Conservation (phyloP, 2,329 filamentous ascomycete genomes). For the Ascochyta fabae region DNA sequence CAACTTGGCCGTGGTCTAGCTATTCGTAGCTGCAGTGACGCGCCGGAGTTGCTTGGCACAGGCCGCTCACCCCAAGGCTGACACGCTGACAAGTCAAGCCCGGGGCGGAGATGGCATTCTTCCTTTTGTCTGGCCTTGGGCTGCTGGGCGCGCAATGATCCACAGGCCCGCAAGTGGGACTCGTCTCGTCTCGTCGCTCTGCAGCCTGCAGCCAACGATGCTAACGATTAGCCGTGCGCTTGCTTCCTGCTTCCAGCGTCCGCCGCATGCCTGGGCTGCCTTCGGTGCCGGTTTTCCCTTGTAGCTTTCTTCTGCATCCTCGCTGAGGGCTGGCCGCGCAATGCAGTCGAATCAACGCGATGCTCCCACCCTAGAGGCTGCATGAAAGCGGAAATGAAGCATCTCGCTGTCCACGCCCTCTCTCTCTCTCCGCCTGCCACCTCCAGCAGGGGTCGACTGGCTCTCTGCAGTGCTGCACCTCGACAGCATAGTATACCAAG, state of each 20-base stretch:
- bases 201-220: no score
- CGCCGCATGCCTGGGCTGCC: neutral
- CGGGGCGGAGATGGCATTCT: neutral
- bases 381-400: conserved; percentile 19
- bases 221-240: no score
- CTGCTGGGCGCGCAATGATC: neutral
- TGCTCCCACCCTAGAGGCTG: neutral
- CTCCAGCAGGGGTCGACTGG: conserved; percentile 14
- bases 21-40: conserved; percentile 18
- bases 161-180: neutral
- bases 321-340: neutral
- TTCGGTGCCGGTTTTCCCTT: neutral
- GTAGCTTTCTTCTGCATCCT: neutral
- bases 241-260: neutral
- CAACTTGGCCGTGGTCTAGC: no score
- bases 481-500: conserved; percentile 26
- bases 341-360: neutral
- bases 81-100: neutral
- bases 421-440: conserved; percentile 3
- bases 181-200: neutral
- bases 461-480: neutral
- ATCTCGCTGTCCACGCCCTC: conserved; percentile 11
- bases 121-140: neutral
- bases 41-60: conserved; percentile 22
- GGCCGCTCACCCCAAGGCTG: neutral